A percentile compares a stretch with the other conserved stretches of the same genome.
Conservation (phyloP, 2,329 filamentous ascomycete genomes). For the Truncatella angustata region DNA sequence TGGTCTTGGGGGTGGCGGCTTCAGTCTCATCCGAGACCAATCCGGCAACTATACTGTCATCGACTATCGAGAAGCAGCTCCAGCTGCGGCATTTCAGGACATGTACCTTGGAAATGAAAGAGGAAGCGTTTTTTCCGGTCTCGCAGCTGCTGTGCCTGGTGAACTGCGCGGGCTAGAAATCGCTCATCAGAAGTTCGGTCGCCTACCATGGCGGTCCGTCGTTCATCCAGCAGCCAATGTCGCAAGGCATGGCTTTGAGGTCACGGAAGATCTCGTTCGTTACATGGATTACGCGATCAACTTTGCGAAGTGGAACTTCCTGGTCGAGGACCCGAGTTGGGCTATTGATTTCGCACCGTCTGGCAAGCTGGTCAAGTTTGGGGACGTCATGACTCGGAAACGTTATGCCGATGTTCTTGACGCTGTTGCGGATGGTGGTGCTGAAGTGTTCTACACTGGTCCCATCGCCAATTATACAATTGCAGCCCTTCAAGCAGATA, state of each 20-base stretch:
- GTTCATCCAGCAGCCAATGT: constrained; percentile 72
- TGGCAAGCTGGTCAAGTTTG: constrained; percentile 67
- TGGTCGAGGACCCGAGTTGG: constrained; percentile 75
- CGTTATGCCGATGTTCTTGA: constrained; percentile 77
- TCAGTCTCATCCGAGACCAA: constrained; percentile 73
- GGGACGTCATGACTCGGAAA: constrained; percentile 76
- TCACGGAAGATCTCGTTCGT: constrained; percentile 70
- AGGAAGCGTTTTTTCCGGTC: constrained; percentile 68
- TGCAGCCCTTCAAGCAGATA: constrained; percentile 60
- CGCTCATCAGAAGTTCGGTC: constrained; percentile 70
- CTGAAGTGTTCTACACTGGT: constrained; percentile 72
- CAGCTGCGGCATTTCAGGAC: constrained; percentile 74
- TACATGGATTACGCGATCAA: constrained; percentile 62
- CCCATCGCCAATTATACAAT: constrained; percentile 73
- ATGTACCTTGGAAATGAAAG: constrained; percentile 77
- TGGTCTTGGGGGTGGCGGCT: constrained; percentile 88
- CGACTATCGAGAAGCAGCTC: constrained; percentile 87
- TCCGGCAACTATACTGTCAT: constrained; percentile 78
- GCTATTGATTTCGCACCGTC: constrained; percentile 86
- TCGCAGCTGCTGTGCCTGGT: constrained; percentile 70
- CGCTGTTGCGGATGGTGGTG: constrained; percentile 69
- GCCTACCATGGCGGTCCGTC: constrained; percentile 67
- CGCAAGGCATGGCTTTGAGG: constrained; percentile 71
- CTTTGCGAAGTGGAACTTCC: constrained; percentile 52
- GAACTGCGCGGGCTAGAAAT: constrained; percentile 78